Percentiles rank a stretch among this genome's conserved stretches.
phyloP scores from a whole-genome alignment of 1,284 basidiomycete species.

The Malassezia obtusa region DNA sequence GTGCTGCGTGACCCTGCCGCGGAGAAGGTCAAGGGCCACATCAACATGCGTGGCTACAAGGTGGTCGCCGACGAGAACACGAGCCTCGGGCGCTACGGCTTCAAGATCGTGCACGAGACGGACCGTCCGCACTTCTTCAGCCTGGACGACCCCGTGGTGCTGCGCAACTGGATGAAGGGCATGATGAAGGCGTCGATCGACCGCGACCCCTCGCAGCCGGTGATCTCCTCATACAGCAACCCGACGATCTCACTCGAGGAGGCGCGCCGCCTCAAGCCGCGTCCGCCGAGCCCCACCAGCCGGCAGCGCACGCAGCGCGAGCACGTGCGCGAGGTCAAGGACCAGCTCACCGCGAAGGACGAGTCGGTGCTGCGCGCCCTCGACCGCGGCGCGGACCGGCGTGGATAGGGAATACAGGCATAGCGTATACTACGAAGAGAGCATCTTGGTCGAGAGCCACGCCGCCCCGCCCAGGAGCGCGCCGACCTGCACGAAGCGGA shows the following conservation, averaged over 20 bases:
- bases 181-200: slow-evolving; percentile 97
- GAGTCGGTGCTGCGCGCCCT: slow-evolving; percentile 43
- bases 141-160: slow-evolving; percentile 68
- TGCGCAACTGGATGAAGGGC: slow-evolving; percentile 98
- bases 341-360: slow-evolving; percentile 63
- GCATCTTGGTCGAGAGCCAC: slow-evolving; percentile 7
- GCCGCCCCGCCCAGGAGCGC: slow-evolving; percentile 19
- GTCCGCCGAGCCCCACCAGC: slow-evolving; percentile 81
- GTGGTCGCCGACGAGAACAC: slow-evolving; percentile 85
- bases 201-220: slow-evolving; percentile 56
- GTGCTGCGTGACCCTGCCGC: slow-evolving; percentile 37
- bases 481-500: slow-evolving; percentile 32
- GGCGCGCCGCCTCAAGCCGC: slow-evolving; percentile 89
- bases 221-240: slow-evolving; percentile 92
- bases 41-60: slow-evolving; percentile 83
- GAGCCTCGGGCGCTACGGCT: slow-evolving; percentile 85
- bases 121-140: slow-evolving; percentile 86
- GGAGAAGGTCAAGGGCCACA: slow-evolving; percentile 76
- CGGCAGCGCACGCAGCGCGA: slow-evolving; percentile 83
- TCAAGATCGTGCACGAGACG: slow-evolving; percentile 80
- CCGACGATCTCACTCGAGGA: slow-evolving; percentile 89
- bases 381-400: slow-evolving; percentile 19
- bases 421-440: not conserved
- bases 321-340: slow-evolving; percentile 72
- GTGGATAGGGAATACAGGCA: not conserved